phyloP scores from a whole-genome alignment of 2,329 filamentous ascomycete genomes.

The Ophiostoma ulmi region DNA sequence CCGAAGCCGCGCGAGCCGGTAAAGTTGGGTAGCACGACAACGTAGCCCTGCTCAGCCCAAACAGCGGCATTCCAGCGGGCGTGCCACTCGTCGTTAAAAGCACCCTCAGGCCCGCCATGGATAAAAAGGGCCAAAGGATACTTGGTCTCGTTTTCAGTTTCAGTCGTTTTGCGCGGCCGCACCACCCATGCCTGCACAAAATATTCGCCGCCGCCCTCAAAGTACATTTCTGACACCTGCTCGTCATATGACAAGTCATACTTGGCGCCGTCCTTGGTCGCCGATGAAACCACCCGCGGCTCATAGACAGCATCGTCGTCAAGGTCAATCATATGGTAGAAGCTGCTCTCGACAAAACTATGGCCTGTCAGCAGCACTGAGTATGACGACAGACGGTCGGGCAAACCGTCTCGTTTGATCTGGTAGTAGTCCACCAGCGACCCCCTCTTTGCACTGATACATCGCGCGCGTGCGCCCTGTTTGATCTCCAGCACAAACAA shows the following conservation, averaged over 20 bases:
- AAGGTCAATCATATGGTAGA: constrained; percentile 37
- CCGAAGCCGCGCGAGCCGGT: constrained; percentile 56
- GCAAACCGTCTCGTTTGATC: constrained; percentile 24
- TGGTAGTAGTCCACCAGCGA: constrained; percentile 29
- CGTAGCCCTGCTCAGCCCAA: constrained; percentile 57
- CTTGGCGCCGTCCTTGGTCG: constrained; percentile 33
- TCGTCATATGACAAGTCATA: constrained; percentile 34
- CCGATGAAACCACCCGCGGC: constrained; percentile 33
- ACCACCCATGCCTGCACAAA: constrained; percentile 40
- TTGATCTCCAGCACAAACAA: constrained; percentile 36
- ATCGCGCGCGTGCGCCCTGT: constrained; percentile 31
- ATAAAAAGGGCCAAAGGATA: constrained; percentile 39
- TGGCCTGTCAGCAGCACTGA: constrained; percentile 37
- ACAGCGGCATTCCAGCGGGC: constrained; percentile 47
- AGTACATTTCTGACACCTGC: constrained; percentile 41
- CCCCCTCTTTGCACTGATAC: constrained; percentile 27
- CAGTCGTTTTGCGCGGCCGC: constrained; percentile 32
- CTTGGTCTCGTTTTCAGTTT: constrained; percentile 27
- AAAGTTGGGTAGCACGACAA: constrained; percentile 55
- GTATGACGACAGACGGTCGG: constrained; percentile 17
- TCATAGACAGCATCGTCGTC: constrained; percentile 21
- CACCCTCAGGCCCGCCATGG: constrained; percentile 41
- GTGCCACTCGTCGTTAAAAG: constrained; percentile 46
- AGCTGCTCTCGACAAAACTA: constrained; percentile 37
- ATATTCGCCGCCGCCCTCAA: constrained; percentile 34